Percentiles rank a stretch among this genome's conserved stretches.
phyloP scores from a whole-genome alignment of 495 filamentous ascomycete species.

The Xylaria acuta region DNA sequence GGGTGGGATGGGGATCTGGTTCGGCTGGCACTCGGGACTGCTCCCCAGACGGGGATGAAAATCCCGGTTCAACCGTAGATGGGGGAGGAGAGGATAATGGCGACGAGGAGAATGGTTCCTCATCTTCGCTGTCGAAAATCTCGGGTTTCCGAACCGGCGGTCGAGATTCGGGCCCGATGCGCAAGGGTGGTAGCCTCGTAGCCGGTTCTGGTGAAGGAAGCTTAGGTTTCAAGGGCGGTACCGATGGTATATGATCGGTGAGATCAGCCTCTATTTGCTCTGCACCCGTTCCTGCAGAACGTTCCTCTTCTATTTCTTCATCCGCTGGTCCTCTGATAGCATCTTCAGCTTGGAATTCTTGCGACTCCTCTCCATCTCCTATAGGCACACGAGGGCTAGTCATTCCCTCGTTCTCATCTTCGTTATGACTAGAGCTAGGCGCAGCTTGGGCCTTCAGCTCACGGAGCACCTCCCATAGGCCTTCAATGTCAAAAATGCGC shows the following conservation, averaged over 20 bases:
- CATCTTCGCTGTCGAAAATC: slow-evolving; percentile 46
- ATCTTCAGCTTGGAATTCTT: background rate
- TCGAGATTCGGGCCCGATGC: slow-evolving; percentile 12
- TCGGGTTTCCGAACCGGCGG: slow-evolving; percentile 18
- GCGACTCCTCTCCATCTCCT: background rate
- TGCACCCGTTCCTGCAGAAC: background rate
- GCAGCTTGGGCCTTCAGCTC: slow-evolving; percentile 45
- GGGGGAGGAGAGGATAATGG: slow-evolving; percentile 15
- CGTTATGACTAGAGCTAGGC: background rate
- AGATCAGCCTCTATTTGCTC: background rate
- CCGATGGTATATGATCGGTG: background rate
- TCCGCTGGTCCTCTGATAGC: background rate
- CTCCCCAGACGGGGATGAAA: slow-evolving; percentile 4
- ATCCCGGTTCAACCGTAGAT: slow-evolving; percentile 14
- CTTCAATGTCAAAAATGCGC: slow-evolving; percentile 65
- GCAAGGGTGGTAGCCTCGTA: slow-evolving; percentile 22
- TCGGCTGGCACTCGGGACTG: background rate
- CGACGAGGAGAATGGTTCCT: slow-evolving; percentile 35
- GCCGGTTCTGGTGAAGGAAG: background rate
- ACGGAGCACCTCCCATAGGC: slow-evolving; percentile 60
- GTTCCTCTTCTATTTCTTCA: background rate
- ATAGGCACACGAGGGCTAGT: background rate
- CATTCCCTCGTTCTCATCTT: background rate
- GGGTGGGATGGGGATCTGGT: background rate
- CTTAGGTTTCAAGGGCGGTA: background rate